A percentile compares a stretch with the other conserved stretches of the same genome.
These are phyloP conservation scores for Celoporthe dispersa DNA, from an alignment of 2,329 filamentous ascomycete genomes.

Conservation along the genomic window DNA sequence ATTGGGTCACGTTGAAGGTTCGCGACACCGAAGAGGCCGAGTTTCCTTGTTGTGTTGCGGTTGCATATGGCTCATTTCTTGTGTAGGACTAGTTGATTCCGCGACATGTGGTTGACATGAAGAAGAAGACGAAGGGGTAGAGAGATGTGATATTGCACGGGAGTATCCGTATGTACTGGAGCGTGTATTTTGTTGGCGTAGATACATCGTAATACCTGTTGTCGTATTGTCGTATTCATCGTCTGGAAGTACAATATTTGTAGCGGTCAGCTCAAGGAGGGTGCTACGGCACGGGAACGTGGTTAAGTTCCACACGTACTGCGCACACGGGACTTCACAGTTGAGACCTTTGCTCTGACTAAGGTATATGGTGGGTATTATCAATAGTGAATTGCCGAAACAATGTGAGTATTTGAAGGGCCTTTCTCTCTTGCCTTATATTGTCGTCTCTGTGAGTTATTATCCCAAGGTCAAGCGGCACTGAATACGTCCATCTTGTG, in stretches of 20 bases:
- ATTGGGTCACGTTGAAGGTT: neutral
- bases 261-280: neutral
- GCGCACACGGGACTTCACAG: neutral
- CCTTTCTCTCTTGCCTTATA: neutral
- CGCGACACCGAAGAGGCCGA: conserved; percentile 1
- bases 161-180: neutral
- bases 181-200: neutral
- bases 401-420: neutral
- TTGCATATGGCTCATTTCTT: neutral
- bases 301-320: neutral
- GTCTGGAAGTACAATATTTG: neutral
- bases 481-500: neutral
- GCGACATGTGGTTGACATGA: neutral
- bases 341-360: no score
- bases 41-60: neutral
- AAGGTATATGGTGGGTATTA: neutral
- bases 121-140: neutral
- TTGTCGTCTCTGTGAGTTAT: neutral
- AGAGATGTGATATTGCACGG: neutral
- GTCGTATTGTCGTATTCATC: neutral
- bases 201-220: neutral
- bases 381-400: neutral
- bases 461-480: neutral
- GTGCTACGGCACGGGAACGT: neutral
- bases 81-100: neutral